phyloP scores from a whole-genome alignment of 129 eudicot species.

The Silybum marianum region DNA sequence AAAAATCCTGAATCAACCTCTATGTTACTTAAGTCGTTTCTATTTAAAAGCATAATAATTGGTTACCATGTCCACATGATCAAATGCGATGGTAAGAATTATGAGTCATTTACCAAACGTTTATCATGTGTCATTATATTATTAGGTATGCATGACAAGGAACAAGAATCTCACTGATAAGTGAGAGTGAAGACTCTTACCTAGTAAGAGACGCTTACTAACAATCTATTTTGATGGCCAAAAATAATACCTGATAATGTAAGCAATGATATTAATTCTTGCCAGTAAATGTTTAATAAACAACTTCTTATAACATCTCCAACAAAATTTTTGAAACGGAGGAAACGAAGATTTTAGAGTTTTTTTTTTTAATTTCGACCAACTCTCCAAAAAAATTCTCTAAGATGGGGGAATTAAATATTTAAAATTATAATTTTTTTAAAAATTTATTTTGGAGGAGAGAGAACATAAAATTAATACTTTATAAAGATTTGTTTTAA shows the following conservation, averaged over 20 bases:
- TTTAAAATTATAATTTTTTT: neutral
- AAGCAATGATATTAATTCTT: neutral
- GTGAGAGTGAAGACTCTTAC: neutral
- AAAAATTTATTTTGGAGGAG: neutral
- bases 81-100: neutral
- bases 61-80: neutral
- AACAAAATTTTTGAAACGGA: neutral
- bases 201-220: neutral
- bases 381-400: neutral
- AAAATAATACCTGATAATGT: neutral
- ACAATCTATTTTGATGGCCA: neutral
- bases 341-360: neutral
- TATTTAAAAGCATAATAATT: neutral
- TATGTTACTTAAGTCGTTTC: neutral
- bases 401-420: neutral
- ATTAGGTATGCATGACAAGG: neutral
- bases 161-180: no score
- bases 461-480: neutral
- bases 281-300: neutral
- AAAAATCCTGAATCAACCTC: neutral
- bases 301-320: neutral
- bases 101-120: neutral
- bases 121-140: no score
- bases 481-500: neutral
- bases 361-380: neutral